These are phyloP conservation scores for Orobanche coerulescens DNA, from an alignment of 257 asterid species.

Conservation along the genomic window DNA sequence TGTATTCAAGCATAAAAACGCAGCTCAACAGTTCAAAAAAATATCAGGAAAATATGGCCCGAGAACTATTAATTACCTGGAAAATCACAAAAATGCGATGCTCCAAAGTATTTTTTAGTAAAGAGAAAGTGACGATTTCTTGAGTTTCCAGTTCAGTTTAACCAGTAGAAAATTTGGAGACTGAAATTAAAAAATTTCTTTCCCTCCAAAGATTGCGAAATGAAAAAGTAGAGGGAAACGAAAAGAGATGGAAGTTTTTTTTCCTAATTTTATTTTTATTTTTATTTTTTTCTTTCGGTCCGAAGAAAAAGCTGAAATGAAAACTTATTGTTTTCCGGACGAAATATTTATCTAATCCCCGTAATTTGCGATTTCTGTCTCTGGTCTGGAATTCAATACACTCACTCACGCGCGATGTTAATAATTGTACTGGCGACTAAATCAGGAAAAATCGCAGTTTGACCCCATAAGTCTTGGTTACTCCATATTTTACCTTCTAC, in stretches of 20 bases:
- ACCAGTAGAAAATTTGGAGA: conserved; percentile 4
- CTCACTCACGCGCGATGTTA: too few relatives aligned
- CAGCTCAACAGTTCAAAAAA: conserved; percentile 12
- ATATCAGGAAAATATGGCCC: conserved; percentile 2
- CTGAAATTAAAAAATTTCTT: conserved; percentile 25
- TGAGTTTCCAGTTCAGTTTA: conserved; percentile 22
- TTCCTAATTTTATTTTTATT: conserved; percentile 15
- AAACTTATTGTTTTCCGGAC: conserved; percentile 13
- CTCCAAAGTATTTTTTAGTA: conserved; percentile 17
- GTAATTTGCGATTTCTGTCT: conserved; percentile 37
- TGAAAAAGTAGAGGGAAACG: conserved; percentile 32
- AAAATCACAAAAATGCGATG: conserved; percentile 21
- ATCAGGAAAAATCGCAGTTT: too few relatives aligned
- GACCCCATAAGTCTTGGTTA: too few relatives aligned
- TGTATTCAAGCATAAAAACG: conserved; percentile 13
- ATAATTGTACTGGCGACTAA: too few relatives aligned
- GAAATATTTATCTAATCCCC: conserved; percentile 24
- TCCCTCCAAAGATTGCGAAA: conserved; percentile 64
- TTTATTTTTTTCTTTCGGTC: conserved; percentile 17
- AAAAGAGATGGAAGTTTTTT: conserved; percentile 37
- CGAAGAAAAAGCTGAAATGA: conserved; percentile 28
- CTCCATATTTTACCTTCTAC: too few relatives aligned
- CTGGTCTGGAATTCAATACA: neutral
- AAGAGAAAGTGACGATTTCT: conserved; percentile 15
- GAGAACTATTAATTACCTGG: conserved; percentile 29